phyloP scores from a whole-genome alignment of 2,329 filamentous ascomycete species.

The Colletotrichum musae region DNA sequence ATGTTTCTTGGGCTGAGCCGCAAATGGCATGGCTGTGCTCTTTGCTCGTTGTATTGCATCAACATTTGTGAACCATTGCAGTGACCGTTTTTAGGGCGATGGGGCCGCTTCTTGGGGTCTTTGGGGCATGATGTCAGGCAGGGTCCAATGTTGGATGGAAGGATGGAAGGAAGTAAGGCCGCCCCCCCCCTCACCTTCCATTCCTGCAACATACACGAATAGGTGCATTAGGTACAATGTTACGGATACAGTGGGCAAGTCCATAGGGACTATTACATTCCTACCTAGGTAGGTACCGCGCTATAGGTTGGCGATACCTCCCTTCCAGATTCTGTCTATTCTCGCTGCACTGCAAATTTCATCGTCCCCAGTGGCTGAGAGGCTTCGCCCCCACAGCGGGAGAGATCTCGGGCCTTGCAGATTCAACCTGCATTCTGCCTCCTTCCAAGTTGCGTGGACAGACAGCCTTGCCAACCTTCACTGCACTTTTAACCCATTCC shows the following conservation, averaged over 20 bases:
- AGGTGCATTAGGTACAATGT: no score
- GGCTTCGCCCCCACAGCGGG: neutral
- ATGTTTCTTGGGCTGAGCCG: no score
- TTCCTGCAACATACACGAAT: no score
- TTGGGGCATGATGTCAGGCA: neutral
- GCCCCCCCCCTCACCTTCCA: no score
- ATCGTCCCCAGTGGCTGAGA: neutral
- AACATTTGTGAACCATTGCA: no score
- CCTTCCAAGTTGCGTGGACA: neutral
- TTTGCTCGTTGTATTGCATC: no score
- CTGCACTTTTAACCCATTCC: constrained; percentile 17
- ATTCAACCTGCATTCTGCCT: constrained; percentile 11
- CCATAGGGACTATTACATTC: no score
- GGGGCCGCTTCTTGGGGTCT: neutral
- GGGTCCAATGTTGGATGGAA: neutral
- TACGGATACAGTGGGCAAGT: no score
- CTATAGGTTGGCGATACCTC: no score
- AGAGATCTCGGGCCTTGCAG: neutral
- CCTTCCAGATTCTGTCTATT: no score
- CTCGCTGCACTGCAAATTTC: neutral
- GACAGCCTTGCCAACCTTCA: neutral
- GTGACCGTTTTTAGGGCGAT: neutral
- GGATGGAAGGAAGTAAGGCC: neutral
- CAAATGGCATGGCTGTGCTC: no score
- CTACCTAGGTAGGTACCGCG: no score